phyloP scores from a whole-genome alignment of 2,329 filamentous ascomycete species.

The Fusarium torreyae region DNA sequence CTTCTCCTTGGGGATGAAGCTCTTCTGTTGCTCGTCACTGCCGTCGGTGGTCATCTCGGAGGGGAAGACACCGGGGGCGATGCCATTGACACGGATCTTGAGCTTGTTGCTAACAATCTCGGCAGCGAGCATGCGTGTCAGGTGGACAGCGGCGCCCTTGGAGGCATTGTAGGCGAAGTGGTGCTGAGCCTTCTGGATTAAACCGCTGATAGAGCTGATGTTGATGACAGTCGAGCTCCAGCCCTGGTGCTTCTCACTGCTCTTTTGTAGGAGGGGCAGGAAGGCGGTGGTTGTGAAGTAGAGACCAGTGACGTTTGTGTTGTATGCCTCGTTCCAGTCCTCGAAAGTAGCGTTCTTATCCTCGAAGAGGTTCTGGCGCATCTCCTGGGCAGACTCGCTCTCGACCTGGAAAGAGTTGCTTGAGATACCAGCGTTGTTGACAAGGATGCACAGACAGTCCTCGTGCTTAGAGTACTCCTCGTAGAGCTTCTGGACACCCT shows the following conservation, averaged over 20 bases:
- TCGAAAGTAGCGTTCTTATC: conserved; percentile 70
- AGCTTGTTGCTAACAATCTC: conserved; percentile 72
- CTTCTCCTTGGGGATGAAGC: conserved; percentile 69
- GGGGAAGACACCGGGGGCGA: conserved; percentile 79
- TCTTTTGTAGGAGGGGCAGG: conserved; percentile 72
- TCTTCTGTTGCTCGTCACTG: conserved; percentile 68
- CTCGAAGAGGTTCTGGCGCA: conserved; percentile 78
- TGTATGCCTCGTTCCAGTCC: conserved; percentile 80
- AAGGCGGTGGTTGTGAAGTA: conserved; percentile 77
- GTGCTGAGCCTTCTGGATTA: conserved; percentile 74
- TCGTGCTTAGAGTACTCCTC: conserved; percentile 70
- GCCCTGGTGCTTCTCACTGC: conserved; percentile 58
- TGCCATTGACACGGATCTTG: conserved; percentile 78
- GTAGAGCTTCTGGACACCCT: conserved; percentile 70
- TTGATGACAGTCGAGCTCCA: conserved; percentile 76
- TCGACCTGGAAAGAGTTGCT: conserved; percentile 70
- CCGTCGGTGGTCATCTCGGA: conserved; percentile 78
- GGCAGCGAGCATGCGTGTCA: conserved; percentile 74
- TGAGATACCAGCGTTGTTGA: conserved; percentile 79
- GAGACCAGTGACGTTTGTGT: conserved; percentile 80
- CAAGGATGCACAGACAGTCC: conserved; percentile 72
- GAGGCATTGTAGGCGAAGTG: conserved; percentile 76
- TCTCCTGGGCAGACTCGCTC: conserved; percentile 64
- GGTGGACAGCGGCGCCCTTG: conserved; percentile 76
- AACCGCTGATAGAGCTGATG: conserved; percentile 77